phyloP scores from a whole-genome alignment of 768 basidiomycete species.

The Mycena metata region DNA sequence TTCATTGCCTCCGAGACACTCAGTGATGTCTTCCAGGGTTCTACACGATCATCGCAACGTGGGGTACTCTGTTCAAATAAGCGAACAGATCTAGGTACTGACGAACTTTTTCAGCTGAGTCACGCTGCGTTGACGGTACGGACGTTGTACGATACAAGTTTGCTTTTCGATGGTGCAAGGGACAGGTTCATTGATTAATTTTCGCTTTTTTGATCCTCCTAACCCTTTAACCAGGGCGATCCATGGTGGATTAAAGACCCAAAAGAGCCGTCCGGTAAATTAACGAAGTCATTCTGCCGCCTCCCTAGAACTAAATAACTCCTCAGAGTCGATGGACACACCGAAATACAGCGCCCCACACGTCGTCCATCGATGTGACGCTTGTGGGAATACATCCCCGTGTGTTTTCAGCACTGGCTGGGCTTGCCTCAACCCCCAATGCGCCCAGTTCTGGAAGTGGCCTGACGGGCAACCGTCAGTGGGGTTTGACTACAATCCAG shows the following conservation, averaged over 20 bases:
- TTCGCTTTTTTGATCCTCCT: not conserved
- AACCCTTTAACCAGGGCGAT: not conserved
- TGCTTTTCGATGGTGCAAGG: slow-evolving; percentile 24
- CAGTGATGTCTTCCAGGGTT: no score
- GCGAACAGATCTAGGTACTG: no score
- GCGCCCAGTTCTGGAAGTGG: slow-evolving; percentile 4
- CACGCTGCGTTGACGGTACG: not conserved
- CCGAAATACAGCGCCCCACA: no score
- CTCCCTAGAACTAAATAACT: not conserved
- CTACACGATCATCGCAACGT: slow-evolving; percentile 9
- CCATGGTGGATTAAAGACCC: slow-evolving; percentile 21
- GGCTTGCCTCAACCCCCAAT: slow-evolving; percentile 2
- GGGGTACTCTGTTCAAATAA: slow-evolving; percentile 22
- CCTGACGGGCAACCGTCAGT: not conserved
- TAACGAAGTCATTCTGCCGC: no score
- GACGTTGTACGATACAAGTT: slow-evolving; percentile 14
- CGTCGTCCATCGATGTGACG: not conserved
- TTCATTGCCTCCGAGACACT: no score
- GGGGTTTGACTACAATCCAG: not conserved
- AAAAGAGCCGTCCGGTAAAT: not conserved
- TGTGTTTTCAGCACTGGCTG: not conserved
- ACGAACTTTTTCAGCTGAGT: slow-evolving; percentile 25
- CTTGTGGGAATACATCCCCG: slow-evolving; percentile 1
- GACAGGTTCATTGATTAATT: not conserved
- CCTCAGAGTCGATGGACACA: not conserved